These are phyloP conservation scores for Kodamaea jinghongensis DNA, from an alignment of 805 yeast species.

Conservation along the genomic window DNA sequence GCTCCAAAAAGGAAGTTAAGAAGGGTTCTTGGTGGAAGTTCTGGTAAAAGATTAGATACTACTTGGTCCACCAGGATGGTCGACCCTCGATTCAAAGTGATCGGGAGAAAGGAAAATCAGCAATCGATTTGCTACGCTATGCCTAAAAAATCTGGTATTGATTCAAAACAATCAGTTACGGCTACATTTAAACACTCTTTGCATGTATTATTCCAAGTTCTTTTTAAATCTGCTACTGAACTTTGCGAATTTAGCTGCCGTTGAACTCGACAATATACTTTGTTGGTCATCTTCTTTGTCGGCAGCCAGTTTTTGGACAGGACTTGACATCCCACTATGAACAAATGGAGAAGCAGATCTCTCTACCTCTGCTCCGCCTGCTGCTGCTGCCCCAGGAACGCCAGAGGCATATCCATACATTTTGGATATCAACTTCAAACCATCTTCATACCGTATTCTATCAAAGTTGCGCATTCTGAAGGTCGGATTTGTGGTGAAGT, in stretches of 20 bases:
- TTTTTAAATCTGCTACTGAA: constrained; percentile 16
- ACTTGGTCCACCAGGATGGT: no score
- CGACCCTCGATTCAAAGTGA: no score
- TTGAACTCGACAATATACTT: constrained; percentile 21
- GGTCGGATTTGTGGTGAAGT: constrained; percentile 51
- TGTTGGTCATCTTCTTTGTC: constrained; percentile 13
- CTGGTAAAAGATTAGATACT: constrained; percentile 11
- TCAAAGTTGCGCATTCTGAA: constrained; percentile 56
- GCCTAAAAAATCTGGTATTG: no score
- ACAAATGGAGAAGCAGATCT: no score
- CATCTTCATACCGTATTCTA: constrained; percentile 71
- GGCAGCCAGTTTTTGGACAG: constrained; percentile 4
- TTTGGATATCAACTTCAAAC: constrained; percentile 58
- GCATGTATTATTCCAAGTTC: constrained; percentile 9
- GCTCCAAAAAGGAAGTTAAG: constrained; percentile 19
- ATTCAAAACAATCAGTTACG: not conserved
- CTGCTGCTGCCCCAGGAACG: constrained; percentile 16
- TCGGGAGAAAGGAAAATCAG: not conserved
- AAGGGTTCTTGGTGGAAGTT: constrained; percentile 14
- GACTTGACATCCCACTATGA: not conserved
- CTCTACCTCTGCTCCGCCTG: not conserved
- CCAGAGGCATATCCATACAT: constrained; percentile 24
- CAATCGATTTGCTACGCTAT: not conserved
- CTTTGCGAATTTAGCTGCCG: constrained; percentile 18
- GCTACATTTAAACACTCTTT: not conserved